Evolutionary conservation across 1,139 yeast species (phyloP).

Genomic region (Pichia sp.): DNA sequence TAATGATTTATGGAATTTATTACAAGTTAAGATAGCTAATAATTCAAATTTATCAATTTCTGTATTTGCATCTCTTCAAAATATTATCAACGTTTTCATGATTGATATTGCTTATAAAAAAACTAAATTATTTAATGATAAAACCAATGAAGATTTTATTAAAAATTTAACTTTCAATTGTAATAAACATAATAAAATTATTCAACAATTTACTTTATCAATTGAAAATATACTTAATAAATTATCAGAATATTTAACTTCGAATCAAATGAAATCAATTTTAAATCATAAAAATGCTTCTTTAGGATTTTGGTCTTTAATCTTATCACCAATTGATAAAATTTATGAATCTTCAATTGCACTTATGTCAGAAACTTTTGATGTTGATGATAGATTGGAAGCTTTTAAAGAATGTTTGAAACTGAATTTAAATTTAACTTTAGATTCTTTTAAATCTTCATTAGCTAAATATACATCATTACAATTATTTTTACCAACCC

Average conservation of each 20-base stretch:
- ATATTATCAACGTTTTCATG: conserved; percentile 39
- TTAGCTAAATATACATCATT: conserved; percentile 15
- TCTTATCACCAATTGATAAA: conserved; percentile 48
- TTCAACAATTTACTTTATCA: conserved; percentile 17
- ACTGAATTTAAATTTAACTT: conserved; percentile 33
- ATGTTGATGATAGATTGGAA: conserved; percentile 66
- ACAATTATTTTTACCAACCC: conserved; percentile 41
- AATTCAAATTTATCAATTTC: conserved; percentile 37
- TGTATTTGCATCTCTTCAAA: conserved; percentile 38
- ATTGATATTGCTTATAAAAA: conserved; percentile 27
- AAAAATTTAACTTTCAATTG: conserved; percentile 20
- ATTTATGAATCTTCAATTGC: conserved; percentile 66
- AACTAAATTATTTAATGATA: conserved; percentile 14
- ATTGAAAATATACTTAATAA: conserved; percentile 22
- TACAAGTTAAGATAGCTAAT: conserved; percentile 36
- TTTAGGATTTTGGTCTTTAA: conserved; percentile 62
- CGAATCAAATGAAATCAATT: conserved; percentile 38
- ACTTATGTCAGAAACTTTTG: conserved; percentile 69
- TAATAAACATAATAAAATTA: conserved; percentile 25
- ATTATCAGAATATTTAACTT: conserved; percentile 34
- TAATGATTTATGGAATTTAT: conserved; percentile 41
- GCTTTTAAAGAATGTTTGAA: conserved; percentile 50
- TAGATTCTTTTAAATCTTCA: conserved; percentile 17
- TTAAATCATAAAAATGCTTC: conserved; percentile 35
- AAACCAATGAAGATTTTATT: conserved; percentile 16